Base-by-base conservation (phyloP, 176 grass and related monocot genomes). In the Aegilops bicornis region DNA sequence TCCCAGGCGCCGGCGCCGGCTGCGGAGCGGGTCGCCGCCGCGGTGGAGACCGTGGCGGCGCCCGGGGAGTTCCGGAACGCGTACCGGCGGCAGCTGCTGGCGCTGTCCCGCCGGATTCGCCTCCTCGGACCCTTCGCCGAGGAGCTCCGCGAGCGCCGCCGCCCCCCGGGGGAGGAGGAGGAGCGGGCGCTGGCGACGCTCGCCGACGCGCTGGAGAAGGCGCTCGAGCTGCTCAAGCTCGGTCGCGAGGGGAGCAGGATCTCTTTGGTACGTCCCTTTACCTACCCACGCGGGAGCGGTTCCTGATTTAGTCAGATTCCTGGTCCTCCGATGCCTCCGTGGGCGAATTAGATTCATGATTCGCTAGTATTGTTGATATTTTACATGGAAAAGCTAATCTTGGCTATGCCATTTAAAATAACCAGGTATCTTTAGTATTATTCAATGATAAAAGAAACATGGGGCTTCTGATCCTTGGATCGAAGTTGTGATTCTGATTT, bases 201-300 rank as follows among this genome's bases (percentile, higher is more conserved):
- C 40, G 84, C 83, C 7, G 75, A 9, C 8, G 92, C 94, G 64
- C 88, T 96, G 8, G 90, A 85, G 14, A 39, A 1, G 73, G 92
- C 90, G 76, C 88, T 89, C 43, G 82, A 78, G 59, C 86, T 96
- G 52, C 86, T 99, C 50, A 76, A n/a, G 29, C 85, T 82, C 75
- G 90, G 91, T 40, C 86, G 66, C 86, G 89, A 94, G 7, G 90
- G 86, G 17, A 98, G 97, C 88, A 98, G 90, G 92, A 98, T 96
- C 15, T 94, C 67, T 75, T 23, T 93, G 94, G 94, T 98, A 91
- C 22, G 84, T 20, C 27, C 15, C 16, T 54, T 42, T n/a, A 1
- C 17, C 64, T 82, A 10, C 19, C 42, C 35, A 8, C 3, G 32
- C 56, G 56, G 30, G 10, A 19, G 29, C 6, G 1, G 9, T 24